Conservation (phyloP, 208 protist genomes). For the Herpetomonas muscarum region DNA sequence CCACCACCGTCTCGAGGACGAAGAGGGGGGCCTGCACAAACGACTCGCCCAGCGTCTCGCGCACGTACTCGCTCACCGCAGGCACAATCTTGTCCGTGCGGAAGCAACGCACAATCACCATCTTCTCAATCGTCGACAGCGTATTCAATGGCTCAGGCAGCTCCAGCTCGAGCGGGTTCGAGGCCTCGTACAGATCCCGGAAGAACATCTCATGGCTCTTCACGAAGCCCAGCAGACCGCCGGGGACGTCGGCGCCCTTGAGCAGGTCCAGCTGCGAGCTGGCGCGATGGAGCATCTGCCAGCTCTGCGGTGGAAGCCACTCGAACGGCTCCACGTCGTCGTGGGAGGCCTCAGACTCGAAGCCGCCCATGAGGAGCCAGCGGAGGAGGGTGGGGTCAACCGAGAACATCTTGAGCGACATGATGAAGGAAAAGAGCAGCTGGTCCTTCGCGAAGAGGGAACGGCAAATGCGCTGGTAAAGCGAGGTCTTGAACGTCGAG, state of each 20-base stretch:
- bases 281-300: constrained; percentile 80
- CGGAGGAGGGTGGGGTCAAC: constrained; percentile 84
- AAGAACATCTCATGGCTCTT: constrained; percentile 58
- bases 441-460: constrained; percentile 93
- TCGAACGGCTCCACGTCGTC: constrained; percentile 44
- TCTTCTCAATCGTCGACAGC: constrained; percentile 79
- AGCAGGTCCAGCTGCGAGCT: constrained; percentile 64
- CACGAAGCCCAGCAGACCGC: constrained; percentile 27
- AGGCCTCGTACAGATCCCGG: constrained; percentile 82
- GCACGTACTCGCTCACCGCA: constrained; percentile 92
- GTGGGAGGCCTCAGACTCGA: constrained; percentile 38
- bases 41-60: constrained; percentile 62
- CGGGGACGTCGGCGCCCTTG: background rate
- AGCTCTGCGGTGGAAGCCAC: constrained; percentile 90
- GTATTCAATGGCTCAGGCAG: constrained; percentile 55
- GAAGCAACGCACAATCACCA: constrained; percentile 92
- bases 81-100: constrained; percentile 95
- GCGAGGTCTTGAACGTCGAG: constrained; percentile 77
- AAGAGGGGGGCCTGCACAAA: constrained; percentile 94
- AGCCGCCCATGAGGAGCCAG: constrained; percentile 90
- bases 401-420: constrained; percentile 91
- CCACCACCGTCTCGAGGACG: constrained; percentile 88
- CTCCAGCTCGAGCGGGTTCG: constrained; percentile 68
- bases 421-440: constrained; percentile 94
- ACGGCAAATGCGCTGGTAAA: constrained; percentile 88